Evolutionary conservation across 805 yeast species (phyloP), one percentile per base, ranked within the genome.

Genomic region (Hanseniaspora taiwanica): DNA sequence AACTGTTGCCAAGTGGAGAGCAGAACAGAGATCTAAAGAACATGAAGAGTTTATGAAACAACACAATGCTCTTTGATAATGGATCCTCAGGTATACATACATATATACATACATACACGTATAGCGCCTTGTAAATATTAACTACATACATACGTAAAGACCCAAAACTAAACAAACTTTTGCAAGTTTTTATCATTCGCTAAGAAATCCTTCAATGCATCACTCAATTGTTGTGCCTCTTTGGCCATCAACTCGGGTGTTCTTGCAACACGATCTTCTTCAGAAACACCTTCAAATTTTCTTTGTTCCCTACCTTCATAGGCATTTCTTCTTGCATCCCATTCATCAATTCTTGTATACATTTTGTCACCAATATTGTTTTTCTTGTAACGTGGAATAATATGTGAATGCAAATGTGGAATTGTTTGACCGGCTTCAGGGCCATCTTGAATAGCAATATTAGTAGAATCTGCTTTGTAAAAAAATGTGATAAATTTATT

Each of bases 381-480:
- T 10, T 57, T 47, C 38, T 64, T 66, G 55, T 70, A 76, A 32
- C 99, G 68, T 6, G 99, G 99, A 17, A 91, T 86, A 16, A 91
- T 62, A 56, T 91, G 99, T 17, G 95, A 81, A 58, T 91, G 98
- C 21, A 89, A 68, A 59, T 91, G 98, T 4, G 96, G 94, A 2
- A 91, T 78, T n/a, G 87, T 74, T 56, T 91, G 98, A 3, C 98
- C 98, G 1, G 96, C 89, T 38, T 85, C 85, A 0, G 86, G 82
- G 0, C 98, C 98, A 56, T 91, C 99, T 57, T 91, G 99, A 44
- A 93, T 84, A 9, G 96, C 89, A 31, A 91, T 70, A 54, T 93
- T 93, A 44, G 86, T 54, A 1, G 94, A 68, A 49, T 87, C 93
- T 2, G 96, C 94, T 27, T 76, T 68, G 56, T 78, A 91, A 10